A percentile compares a stretch with the other conserved stretches of the same genome.
Conservation (phyloP, 2,329 filamentous ascomycete genomes). For the Massarina eburnea region DNA sequence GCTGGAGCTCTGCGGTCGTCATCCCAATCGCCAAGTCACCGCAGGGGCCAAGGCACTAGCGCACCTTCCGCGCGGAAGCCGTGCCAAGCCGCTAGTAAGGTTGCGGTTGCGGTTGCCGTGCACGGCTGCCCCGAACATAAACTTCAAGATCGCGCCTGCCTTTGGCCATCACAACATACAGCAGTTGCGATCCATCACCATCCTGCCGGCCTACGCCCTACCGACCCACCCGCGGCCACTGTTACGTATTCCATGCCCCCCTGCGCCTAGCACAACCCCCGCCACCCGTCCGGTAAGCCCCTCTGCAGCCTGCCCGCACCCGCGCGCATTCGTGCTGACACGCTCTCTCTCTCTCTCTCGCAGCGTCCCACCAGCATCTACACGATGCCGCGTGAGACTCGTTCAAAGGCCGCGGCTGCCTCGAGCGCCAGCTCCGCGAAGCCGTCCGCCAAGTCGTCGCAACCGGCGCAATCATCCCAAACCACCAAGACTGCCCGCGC, state of each 20-base stretch:
- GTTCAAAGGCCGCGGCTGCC: neutral
- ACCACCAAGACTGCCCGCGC: neutral
- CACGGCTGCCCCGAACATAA: neutral
- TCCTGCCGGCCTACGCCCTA: neutral
- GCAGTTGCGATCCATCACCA: neutral
- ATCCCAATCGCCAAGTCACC: conserved; percentile 4
- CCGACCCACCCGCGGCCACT: too few relatives aligned
- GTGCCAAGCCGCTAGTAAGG: neutral
- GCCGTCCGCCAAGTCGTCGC: neutral
- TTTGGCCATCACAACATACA: neutral
- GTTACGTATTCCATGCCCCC: too few relatives aligned
- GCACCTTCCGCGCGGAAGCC: neutral
- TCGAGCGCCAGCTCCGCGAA: neutral
- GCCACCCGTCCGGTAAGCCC: neutral
- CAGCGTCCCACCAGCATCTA: neutral
- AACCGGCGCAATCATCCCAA: too few relatives aligned
- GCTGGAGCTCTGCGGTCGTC: conserved; percentile 5
- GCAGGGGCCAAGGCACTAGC: neutral
- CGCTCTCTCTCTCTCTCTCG: too few relatives aligned
- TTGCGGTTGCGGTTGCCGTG: neutral
- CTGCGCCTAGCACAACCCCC: neutral
- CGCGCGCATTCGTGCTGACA: neutral
- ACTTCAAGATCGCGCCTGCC: neutral
- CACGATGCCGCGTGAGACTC: neutral
- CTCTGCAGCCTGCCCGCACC: neutral